Evolutionary conservation across 164 flowering plant genomes (phyloP).

Genomic region (Vitis riparia): DNA sequence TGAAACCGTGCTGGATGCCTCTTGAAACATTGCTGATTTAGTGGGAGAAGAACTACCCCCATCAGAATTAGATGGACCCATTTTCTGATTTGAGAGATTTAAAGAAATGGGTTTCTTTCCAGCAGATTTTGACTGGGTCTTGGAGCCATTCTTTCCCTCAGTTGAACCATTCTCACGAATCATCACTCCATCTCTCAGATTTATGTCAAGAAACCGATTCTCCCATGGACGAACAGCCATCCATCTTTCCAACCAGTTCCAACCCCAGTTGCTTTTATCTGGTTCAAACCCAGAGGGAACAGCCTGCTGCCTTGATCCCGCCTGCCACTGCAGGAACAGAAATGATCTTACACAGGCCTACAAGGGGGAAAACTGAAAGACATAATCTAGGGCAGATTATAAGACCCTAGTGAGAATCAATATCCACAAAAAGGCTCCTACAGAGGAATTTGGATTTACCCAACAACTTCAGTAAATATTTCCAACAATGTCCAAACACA

Average conservation of each 20-base stretch:
- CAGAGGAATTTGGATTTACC: too few species aligned
- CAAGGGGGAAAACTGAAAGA: too few species aligned
- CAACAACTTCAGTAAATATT: too few species aligned
- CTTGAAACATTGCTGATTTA: conserved; percentile 44
- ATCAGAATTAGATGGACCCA: conserved; percentile 64
- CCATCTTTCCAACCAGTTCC: conserved; percentile 99
- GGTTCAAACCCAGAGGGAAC: conserved; percentile 73
- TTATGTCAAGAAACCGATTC: conserved; percentile 81
- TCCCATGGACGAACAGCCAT: conserved; percentile 99
- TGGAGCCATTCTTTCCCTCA: conserved; percentile 38
- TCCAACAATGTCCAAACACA: too few species aligned
- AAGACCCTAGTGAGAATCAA: too few species aligned
- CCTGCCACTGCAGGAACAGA: conserved; percentile 82
- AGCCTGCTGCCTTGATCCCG: conserved; percentile 76
- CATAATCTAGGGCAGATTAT: too few species aligned
- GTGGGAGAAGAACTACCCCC: conserved; percentile 67
- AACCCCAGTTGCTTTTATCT: conserved; percentile 99
- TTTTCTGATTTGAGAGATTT: conserved; percentile 45
- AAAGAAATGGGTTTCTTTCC: conserved; percentile 44
- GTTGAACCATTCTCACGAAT: conserved; percentile 45
- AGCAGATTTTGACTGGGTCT: conserved; percentile 37
- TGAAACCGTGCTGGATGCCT: conserved; percentile 28
- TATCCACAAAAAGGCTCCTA: too few species aligned
- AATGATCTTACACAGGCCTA: not conserved
- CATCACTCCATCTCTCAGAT: conserved; percentile 72